phyloP scores from a whole-genome alignment of 208 protist genomes.

The Trypanosoma cruzi region DNA sequence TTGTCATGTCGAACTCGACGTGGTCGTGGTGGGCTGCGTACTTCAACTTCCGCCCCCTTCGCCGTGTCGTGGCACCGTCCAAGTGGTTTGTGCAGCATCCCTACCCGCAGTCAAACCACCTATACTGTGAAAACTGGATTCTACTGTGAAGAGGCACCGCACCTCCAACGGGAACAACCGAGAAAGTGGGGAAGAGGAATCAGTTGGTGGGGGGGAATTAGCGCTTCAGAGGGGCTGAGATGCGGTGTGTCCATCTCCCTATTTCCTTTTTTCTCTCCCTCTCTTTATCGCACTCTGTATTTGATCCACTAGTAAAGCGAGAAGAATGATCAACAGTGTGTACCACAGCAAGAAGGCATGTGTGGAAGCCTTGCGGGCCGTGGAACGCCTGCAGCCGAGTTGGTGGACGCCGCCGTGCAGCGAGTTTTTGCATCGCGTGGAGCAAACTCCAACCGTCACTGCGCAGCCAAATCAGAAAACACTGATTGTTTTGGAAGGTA shows the following conservation, averaged over 20 bases:
- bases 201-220: too few species aligned
- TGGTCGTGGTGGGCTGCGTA: constrained; percentile 91
- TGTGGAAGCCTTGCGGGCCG: constrained; percentile 37
- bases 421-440: constrained; percentile 33
- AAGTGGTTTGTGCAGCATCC: constrained; percentile 82
- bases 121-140: constrained; percentile 80
- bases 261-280: not conserved
- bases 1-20: constrained; percentile 89
- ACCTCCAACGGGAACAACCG: not conserved
- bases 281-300: constrained; percentile 15
- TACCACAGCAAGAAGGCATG: constrained; percentile 47
- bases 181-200: too few species aligned
- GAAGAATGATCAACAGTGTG: constrained; percentile 34
- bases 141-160: constrained; percentile 32
- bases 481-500: constrained; percentile 60
- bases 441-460: not conserved
- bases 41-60: constrained; percentile 58
- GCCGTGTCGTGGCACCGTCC: constrained; percentile 67
- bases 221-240: too few species aligned
- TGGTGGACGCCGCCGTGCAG: constrained; percentile 65
- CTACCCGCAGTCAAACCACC: constrained; percentile 70
- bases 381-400: constrained; percentile 29
- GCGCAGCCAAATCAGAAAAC: constrained; percentile 14
- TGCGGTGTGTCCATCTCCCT: too few species aligned
- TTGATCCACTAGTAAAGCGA: constrained; percentile 15